Evolutionary conservation across 1,284 basidiomycete genomes (phyloP).

Genomic region (Gyrodon tennesseensis): DNA sequence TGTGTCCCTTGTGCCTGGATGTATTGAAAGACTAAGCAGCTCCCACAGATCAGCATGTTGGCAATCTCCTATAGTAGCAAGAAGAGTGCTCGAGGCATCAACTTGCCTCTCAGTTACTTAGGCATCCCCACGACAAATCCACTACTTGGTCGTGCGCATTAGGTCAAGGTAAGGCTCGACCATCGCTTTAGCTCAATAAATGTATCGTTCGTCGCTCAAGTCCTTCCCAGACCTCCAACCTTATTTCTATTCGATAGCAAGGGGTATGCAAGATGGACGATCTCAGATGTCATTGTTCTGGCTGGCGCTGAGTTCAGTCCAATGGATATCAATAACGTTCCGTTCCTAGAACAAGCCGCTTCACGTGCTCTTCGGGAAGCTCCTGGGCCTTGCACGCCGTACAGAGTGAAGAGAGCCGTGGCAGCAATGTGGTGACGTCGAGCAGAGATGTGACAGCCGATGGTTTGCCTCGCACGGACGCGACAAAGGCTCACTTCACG

Average conservation of each 20-base stretch:
- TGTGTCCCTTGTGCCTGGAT: no score
- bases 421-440: conserved; percentile 11
- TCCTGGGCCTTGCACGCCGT: conserved; percentile 12
- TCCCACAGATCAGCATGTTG: no score
- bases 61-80: no score
- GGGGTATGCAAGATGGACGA: background rate
- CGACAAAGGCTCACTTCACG: background rate
- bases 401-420: conserved; percentile 9
- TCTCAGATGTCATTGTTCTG: no score
- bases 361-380: conserved; percentile 29
- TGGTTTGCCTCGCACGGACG: conserved; percentile 1
- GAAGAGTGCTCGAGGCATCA: no score
- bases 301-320: background rate
- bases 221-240: background rate
- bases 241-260: background rate
- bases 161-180: no score
- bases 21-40: no score
- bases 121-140: no score
- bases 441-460: conserved; percentile 5
- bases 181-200: background rate
- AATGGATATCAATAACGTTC: background rate
- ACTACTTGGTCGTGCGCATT: no score
- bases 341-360: conserved; percentile 21
- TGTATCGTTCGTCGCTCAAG: background rate
- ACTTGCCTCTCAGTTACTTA: no score